A percentile compares a stretch with the other conserved stretches of the same genome.
These are phyloP conservation scores for Plantago ovata DNA, from an alignment of 257 asterid genomes.

Conservation along the genomic window DNA sequence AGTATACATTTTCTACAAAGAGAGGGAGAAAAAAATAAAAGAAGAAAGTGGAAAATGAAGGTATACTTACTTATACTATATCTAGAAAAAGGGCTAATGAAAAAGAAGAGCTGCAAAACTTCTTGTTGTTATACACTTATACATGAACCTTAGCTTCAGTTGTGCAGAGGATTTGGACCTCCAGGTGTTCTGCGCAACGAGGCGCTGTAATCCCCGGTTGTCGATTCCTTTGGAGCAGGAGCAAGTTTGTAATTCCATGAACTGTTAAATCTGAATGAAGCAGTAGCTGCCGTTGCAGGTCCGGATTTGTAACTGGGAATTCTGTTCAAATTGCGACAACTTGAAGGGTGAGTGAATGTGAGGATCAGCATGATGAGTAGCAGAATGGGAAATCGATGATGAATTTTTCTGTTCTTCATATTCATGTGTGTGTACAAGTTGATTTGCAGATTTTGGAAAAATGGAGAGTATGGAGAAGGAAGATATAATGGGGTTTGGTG, in stretches of 20 bases:
- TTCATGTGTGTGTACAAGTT: no score
- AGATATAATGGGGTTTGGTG: constrained; percentile 4
- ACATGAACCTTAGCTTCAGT: constrained; percentile 20
- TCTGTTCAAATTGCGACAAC: constrained; percentile 20
- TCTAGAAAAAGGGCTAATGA: no score
- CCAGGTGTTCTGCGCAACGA: constrained; percentile 45
- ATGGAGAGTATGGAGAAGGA: constrained; percentile 12
- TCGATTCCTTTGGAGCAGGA: constrained; percentile 25
- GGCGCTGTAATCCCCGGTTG: constrained; percentile 22
- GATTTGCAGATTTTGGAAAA: background rate
- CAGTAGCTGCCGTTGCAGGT: no score
- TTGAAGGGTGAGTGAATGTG: constrained; percentile 8
- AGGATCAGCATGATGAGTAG: constrained; percentile 24
- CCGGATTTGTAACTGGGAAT: background rate
- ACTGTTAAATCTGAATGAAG: no score
- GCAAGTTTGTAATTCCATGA: constrained; percentile 29
- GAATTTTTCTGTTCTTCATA: constrained; percentile 17
- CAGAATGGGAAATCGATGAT: constrained; percentile 13
- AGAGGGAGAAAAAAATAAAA: background rate
- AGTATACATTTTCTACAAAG: constrained; percentile 27
- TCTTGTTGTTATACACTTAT: constrained; percentile 1
- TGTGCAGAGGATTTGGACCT: constrained; percentile 62
- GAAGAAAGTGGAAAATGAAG: background rate
- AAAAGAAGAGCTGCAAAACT: constrained; percentile 30
- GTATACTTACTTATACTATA: no score